phyloP scores from a whole-genome alignment of 345 rosid genomes.

The Pelargonium nanum region DNA sequence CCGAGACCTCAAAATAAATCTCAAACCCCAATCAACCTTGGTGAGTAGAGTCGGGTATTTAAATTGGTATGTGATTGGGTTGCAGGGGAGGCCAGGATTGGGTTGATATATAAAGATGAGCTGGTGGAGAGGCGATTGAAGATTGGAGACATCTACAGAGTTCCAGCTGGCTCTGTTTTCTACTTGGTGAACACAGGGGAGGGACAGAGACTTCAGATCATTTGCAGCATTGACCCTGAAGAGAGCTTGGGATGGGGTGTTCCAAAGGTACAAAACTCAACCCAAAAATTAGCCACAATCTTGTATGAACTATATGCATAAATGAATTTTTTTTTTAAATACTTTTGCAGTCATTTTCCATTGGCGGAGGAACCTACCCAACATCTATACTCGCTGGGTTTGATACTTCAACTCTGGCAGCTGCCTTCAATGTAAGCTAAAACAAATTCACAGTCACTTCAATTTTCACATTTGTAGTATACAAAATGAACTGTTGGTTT shows the following conservation, averaged over 20 bases:
- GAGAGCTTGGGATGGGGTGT: conserved; percentile 42
- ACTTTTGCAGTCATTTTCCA: conserved; percentile 48
- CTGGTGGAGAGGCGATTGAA: conserved; percentile 44
- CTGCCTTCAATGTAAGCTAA: conserved; percentile 51
- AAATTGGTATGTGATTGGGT: background rate
- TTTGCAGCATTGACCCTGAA: conserved; percentile 56
- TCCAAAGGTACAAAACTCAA: conserved; percentile 47
- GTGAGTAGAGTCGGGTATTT: background rate
- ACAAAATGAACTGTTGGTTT: no score
- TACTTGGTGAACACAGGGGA: conserved; percentile 55
- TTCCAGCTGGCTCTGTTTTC: conserved; percentile 71
- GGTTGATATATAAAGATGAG: conserved; percentile 41
- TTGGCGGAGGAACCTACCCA: conserved; percentile 52
- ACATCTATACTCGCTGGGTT: conserved; percentile 52
- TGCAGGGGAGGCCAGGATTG: conserved; percentile 79
- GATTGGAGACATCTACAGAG: conserved; percentile 50
- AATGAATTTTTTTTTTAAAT: background rate
- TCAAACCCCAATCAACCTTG: no score
- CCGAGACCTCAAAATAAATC: no score
- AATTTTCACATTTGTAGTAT: no score
- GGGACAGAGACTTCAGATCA: conserved; percentile 56
- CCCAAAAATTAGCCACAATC: background rate
- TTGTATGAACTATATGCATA: no score
- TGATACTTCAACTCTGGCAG: conserved; percentile 36
- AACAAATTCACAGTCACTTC: no score